Evolutionary conservation across 495 filamentous ascomycete genomes (phyloP).

Genomic region (Parathielavia appendiculata): DNA sequence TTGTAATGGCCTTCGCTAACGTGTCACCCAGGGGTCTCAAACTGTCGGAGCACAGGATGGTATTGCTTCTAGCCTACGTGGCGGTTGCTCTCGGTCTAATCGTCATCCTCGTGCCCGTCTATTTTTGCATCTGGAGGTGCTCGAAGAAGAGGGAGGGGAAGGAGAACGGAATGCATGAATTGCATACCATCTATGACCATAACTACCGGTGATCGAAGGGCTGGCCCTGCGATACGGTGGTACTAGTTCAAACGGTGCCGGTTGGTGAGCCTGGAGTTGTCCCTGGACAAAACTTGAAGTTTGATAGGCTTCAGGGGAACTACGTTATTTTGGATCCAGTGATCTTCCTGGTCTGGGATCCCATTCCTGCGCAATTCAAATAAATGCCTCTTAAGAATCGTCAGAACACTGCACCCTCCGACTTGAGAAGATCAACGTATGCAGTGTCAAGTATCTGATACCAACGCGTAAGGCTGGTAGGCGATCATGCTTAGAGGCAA

Average conservation of each 20-base stretch:
- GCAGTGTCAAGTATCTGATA: too few relatives aligned
- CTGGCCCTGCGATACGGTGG: not conserved
- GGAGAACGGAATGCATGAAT: slow-evolving; percentile 18
- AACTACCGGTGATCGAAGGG: not conserved
- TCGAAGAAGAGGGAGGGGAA: slow-evolving; percentile 16
- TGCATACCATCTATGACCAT: slow-evolving; percentile 27
- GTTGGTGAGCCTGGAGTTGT: not conserved
- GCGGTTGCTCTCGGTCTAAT: slow-evolving; percentile 24
- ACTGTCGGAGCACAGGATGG: slow-evolving; percentile 15
- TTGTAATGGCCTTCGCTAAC: not conserved
- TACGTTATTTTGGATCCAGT: too few relatives aligned
- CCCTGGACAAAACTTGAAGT: too few relatives aligned
- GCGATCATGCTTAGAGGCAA: too few relatives aligned
- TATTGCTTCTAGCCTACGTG: slow-evolving; percentile 28
- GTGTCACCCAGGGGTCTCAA: slow-evolving; percentile 24
- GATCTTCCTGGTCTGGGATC: too few relatives aligned
- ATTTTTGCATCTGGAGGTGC: slow-evolving; percentile 27
- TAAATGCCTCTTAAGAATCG: too few relatives aligned
- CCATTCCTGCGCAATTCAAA: too few relatives aligned
- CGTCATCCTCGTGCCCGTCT: slow-evolving; percentile 22
- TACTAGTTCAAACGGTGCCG: too few relatives aligned
- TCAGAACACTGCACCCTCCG: too few relatives aligned
- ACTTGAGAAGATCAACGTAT: too few relatives aligned
- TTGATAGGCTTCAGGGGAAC: too few relatives aligned
- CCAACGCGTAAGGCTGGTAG: too few relatives aligned